Evolutionary conservation across 192 early-diverging fungal genomes (phyloP), one percentile per base, ranked within the genome.

Genomic region (Gonapodya prolifera): DNA sequence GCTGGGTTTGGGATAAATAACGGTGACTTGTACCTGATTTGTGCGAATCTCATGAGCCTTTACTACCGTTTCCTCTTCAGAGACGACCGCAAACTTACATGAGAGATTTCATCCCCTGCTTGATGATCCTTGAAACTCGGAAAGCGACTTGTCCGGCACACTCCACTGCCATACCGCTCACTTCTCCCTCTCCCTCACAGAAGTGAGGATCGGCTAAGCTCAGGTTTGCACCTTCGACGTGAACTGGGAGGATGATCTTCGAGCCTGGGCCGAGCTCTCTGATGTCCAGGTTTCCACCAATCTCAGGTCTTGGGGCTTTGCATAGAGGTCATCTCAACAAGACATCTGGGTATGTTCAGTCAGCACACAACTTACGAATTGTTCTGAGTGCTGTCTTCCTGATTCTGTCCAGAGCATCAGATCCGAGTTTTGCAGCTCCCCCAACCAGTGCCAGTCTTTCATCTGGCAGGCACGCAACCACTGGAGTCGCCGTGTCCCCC

Each of bases 231-330:
- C 71, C 71, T 2, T 18, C 28, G 71, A 73, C 31, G 71, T 73
- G 71, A 32, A 73, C 71, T 2, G 71, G 71, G 28, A 73, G 18
- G 31, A 73, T 73, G 16, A 73, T 73, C 71, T 73, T 73, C 8
- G 71, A 18, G 71, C 71, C 71, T 8, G 71, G 71, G 8, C 71
- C 71, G 31, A 73, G 31, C 31, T 73, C 71, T 2, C 71, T 2
- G 71, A 73, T 73, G 71, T 73, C 71, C 71, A 73, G 2, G 31
- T 73, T 73, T 8, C 71, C 71, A 29, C 71, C 71, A 32, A 30
- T 73, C 29, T 73, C 71, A 2, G 71, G 71, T 13, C 71, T 2
- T 8, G 71, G 71, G 13, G 71, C 71, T 73, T 2, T 2, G 32
- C 2, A n/a, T 69, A n/a, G n/a, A 69, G 45, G 45, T 8, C 13